phyloP scores from a whole-genome alignment of 2,329 filamentous ascomycete genomes.

The Alternaria arborescens region DNA sequence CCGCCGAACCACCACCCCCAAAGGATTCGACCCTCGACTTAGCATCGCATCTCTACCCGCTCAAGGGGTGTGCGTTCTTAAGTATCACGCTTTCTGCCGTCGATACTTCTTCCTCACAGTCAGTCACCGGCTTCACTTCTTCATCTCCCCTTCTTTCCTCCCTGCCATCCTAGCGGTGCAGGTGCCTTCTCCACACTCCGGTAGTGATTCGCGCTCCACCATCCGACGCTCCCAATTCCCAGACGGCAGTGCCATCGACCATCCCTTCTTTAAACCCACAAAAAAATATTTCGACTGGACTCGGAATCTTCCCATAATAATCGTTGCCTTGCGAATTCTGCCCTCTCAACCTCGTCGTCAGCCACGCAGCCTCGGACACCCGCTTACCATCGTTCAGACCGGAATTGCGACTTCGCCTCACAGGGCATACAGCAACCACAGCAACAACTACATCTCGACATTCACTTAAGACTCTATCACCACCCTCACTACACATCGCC shows the following conservation, averaged over 20 bases:
- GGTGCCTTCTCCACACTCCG: slow-evolving; percentile 35
- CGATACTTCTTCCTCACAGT: slow-evolving; percentile 34
- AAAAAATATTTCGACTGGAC: slow-evolving; percentile 24
- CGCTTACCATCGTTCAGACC: slow-evolving; percentile 49
- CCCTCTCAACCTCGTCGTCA: slow-evolving; percentile 40
- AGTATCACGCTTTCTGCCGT: slow-evolving; percentile 45
- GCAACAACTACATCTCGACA: slow-evolving; percentile 15
- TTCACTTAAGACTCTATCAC: slow-evolving; percentile 29
- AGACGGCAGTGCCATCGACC: slow-evolving; percentile 42
- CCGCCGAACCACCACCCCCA: slow-evolving; percentile 37
- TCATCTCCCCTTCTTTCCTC: slow-evolving; percentile 33
- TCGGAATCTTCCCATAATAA: slow-evolving; percentile 41
- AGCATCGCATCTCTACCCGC: slow-evolving; percentile 27
- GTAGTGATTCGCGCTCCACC: slow-evolving; percentile 35
- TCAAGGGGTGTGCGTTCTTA: slow-evolving; percentile 31
- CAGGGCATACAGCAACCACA: slow-evolving; percentile 38
- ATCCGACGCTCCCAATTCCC: slow-evolving; percentile 18
- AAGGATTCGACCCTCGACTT: slow-evolving; percentile 29
- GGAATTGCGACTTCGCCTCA: slow-evolving; percentile 37
- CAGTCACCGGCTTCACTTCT: slow-evolving; percentile 42
- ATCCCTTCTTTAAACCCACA: slow-evolving; percentile 22
- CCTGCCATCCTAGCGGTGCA: slow-evolving; percentile 44
- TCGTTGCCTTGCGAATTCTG: slow-evolving; percentile 27
- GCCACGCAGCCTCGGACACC: slow-evolving; percentile 45
- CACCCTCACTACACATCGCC: slow-evolving; percentile 16